A percentile compares a stretch with the other conserved stretches of the same genome.
Conservation (phyloP, 116 monocot genomes). For the Papilionanthe hybrid region DNA sequence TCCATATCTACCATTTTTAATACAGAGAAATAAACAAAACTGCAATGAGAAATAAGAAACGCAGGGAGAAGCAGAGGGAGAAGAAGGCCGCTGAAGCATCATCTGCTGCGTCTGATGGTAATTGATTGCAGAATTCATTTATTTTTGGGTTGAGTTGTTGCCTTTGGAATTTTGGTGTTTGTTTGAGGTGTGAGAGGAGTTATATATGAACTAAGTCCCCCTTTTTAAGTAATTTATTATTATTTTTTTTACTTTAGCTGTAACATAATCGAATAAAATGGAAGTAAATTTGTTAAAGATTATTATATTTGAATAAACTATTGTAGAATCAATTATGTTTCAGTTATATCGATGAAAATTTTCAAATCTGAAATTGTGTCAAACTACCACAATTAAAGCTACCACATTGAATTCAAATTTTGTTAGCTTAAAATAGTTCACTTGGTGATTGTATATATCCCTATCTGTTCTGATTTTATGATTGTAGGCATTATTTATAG, state of each 20-base stretch:
- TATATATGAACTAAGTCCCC: neutral
- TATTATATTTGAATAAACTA: neutral
- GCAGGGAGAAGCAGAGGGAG: slow-evolving; percentile 86
- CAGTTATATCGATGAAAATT: neutral
- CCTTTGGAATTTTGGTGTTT: neutral
- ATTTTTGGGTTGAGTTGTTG: too few relatives aligned
- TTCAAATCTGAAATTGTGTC: too few relatives aligned
- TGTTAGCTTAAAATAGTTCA: too few relatives aligned
- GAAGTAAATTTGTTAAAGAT: neutral
- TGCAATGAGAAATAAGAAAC: slow-evolving; percentile 87
- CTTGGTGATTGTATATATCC: too few relatives aligned
- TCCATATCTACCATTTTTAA: neutral
- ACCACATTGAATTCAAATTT: too few relatives aligned
- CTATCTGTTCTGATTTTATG: too few relatives aligned
- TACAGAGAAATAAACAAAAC: slow-evolving; percentile 86
- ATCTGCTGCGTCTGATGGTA: slow-evolving; percentile 3
- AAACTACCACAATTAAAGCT: too few relatives aligned
- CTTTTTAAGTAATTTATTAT: too few relatives aligned
- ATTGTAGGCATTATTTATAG: too few relatives aligned
- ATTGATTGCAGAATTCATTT: neutral
- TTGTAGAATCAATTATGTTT: neutral
- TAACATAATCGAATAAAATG: neutral
- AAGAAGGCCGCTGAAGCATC: slow-evolving; percentile 73
- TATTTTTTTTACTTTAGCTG: neutral
- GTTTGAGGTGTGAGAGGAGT: neutral